These are phyloP conservation scores for Lactarius pseudohatsudake DNA, from an alignment of 768 basidiomycete genomes.

Conservation along the genomic window DNA sequence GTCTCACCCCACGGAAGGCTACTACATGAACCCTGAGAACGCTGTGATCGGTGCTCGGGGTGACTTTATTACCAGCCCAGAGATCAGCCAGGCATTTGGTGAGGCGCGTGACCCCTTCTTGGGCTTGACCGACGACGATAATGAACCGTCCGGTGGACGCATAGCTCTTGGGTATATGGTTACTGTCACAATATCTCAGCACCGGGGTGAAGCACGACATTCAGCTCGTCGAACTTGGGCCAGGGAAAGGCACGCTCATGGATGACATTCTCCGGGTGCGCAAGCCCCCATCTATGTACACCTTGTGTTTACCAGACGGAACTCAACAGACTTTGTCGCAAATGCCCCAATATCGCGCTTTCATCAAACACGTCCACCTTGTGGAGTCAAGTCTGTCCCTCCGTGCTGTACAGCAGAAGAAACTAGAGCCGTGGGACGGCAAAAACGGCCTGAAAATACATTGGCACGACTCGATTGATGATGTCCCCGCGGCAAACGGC, in stretches of 20 bases:
- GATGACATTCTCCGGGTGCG: conserved; percentile 82
- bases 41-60: conserved; percentile 83
- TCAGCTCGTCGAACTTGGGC: conserved; percentile 88
- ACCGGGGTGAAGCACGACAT: conserved; percentile 50
- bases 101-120: conserved; percentile 59
- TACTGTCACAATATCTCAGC: conserved; percentile 70
- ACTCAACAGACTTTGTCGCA: conserved; percentile 50
- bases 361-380: conserved; percentile 58
- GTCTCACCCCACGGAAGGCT: conserved; percentile 86
- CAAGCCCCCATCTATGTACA: conserved; percentile 10
- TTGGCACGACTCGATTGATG: conserved; percentile 77
- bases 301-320: not conserved
- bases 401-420: conserved; percentile 58
- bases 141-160: conserved; percentile 39
- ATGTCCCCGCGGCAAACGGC: conserved; percentile 51
- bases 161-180: conserved; percentile 88
- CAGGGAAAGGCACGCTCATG: conserved; percentile 91
- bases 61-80: conserved; percentile 96
- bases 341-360: conserved; percentile 40
- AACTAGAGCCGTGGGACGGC: conserved; percentile 40
- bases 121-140: conserved; percentile 34
- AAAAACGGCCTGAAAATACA: conserved; percentile 43
- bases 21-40: conserved; percentile 77
- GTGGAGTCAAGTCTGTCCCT: conserved; percentile 79
- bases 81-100: conserved; percentile 95